phyloP scores from a whole-genome alignment of 1,284 basidiomycete genomes.

The Tylopilus microsporus region DNA sequence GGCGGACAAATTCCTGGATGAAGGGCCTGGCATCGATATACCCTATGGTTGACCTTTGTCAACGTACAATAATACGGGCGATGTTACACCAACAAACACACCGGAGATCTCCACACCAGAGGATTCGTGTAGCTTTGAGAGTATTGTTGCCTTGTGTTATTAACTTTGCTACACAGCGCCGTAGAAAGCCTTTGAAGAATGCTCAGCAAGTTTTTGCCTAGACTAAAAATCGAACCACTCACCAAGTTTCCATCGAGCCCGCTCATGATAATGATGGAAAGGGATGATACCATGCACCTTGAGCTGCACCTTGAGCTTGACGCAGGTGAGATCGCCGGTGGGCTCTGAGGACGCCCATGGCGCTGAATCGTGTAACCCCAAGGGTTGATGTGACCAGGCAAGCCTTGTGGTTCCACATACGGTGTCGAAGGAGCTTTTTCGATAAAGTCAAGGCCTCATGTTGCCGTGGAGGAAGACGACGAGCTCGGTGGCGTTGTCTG shows the following conservation, averaged over 20 bases:
- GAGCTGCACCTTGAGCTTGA: too few relatives aligned
- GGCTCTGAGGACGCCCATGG: too few relatives aligned
- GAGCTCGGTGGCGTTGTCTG: too few relatives aligned
- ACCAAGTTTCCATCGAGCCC: not conserved
- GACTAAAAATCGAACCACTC: not conserved
- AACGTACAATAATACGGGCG: not conserved
- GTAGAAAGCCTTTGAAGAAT: not conserved
- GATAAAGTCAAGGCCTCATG: too few relatives aligned
- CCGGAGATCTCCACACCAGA: not conserved
- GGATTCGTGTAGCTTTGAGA: not conserved
- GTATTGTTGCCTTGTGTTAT: not conserved
- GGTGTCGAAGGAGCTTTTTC: too few relatives aligned
- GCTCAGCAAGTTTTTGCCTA: not conserved
- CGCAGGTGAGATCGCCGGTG: too few relatives aligned
- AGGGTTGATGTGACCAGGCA: too few relatives aligned
- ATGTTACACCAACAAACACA: not conserved
- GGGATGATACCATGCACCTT: too few relatives aligned
- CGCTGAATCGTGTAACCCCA: too few relatives aligned
- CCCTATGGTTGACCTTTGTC: not conserved
- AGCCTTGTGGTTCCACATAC: too few relatives aligned
- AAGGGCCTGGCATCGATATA: not conserved
- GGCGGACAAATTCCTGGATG: not conserved
- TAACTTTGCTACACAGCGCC: not conserved
- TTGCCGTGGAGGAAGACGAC: too few relatives aligned
- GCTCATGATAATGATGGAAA: too few relatives aligned